Conservation (phyloP, 2,329 filamentous ascomycete species). For the Tolypocladium tropicale region DNA sequence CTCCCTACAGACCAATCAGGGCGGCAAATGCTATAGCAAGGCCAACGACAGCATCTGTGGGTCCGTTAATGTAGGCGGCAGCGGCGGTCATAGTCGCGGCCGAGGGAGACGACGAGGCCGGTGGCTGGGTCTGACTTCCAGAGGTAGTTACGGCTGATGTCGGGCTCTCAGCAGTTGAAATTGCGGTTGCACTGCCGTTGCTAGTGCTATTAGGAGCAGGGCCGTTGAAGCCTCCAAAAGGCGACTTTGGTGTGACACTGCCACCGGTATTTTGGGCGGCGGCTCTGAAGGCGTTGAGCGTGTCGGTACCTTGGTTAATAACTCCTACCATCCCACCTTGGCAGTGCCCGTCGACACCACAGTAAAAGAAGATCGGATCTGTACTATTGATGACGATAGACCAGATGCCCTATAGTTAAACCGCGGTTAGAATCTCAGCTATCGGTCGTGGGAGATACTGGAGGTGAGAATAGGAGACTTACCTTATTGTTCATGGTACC, state of each 20-base stretch:
- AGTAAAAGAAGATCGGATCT: conserved; percentile 20
- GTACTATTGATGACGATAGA: conserved; percentile 15
- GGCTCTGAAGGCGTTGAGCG: conserved; percentile 7
- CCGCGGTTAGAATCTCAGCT: background rate
- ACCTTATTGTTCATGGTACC: conserved; percentile 1
- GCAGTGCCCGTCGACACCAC: conserved; percentile 13
- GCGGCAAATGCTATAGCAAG: background rate
- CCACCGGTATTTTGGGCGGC: conserved; percentile 5
- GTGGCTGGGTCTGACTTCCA: background rate
- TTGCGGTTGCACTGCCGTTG: background rate
- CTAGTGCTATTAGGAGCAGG: background rate
- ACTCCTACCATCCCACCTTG: conserved; percentile 17
- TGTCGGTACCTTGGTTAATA: conserved; percentile 13
- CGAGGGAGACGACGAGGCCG: background rate
- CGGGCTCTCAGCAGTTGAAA: background rate
- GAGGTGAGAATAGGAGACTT: background rate
- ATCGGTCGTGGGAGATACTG: background rate
- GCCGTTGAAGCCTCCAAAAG: background rate
- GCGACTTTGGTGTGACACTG: conserved; percentile 1
- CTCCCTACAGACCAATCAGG: background rate
- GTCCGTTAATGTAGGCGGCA: background rate
- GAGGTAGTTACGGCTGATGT: background rate
- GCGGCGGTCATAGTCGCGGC: conserved; percentile 7
- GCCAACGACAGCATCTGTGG: background rate
- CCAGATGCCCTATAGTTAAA: conserved; percentile 6